Evolutionary conservation across 2,329 filamentous ascomycete species (phyloP), one percentile per base, ranked within the genome.

Genomic region (Fusarium nurragi): DNA sequence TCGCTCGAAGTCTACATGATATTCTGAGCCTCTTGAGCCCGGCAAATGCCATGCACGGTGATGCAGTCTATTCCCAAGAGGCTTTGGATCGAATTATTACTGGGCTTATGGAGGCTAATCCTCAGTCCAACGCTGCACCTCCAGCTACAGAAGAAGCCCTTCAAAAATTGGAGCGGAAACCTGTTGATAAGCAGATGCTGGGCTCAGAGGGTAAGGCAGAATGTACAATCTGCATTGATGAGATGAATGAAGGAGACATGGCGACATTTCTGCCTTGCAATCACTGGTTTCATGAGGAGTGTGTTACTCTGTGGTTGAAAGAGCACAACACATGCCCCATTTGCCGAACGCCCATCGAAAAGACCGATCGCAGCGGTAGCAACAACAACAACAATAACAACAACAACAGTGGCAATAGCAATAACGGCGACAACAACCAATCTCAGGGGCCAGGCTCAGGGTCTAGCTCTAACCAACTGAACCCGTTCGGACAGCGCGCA

Each of bases 171-270:
- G 87, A 92, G 10, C 90, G 89, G 69, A 90, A 89, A 67, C 86
- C 86, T 39, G 81, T 95, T 3, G 86, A 92, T 47, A 80, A 85
- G 55, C 84, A 89, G 38, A 89, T 96, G 85, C 81, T 96, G 7
- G 84, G 82, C 2, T 74, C 80, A 0, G 86, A 88, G 51, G 85
- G 84, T 8, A 91, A 90, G 56, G 90, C 88, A 38, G 94, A 97
- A 73, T 99, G 95, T 76, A 94, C 92, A 32, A 97, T 99, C 57
- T 99, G 95, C 77, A 97, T 98, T 81, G 93, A 97, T 53, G 86
- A 91, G 25, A 89, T 96, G 62, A 83, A 86, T 23, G 73, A 91
- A 32, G 90, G 88, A 12, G 88, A 91, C 26, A 88, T 91, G 73
- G 92, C 94, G 6, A 86, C 91, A 0, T 84, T 89, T 41, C 78